Evolutionary conservation across 192 early-diverging fungal genomes (phyloP).

Genomic region (Coemansia sp.): DNA sequence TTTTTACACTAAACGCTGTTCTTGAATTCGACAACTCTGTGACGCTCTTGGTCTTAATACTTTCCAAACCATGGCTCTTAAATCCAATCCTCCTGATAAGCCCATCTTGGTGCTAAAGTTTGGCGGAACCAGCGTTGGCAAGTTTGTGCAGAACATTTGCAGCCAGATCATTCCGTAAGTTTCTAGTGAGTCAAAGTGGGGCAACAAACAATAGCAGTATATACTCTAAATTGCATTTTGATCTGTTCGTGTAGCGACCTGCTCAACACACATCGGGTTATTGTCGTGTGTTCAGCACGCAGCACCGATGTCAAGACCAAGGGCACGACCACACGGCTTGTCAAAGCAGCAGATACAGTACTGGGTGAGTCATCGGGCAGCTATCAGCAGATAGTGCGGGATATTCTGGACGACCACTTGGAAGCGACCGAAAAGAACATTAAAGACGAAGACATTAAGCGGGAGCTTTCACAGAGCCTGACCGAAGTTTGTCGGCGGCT

Average conservation of each 20-base stretch:
- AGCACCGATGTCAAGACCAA: slow-evolving; percentile 82
- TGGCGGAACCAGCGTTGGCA: slow-evolving; percentile 95
- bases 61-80: slow-evolving; percentile 8
- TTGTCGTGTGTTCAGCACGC: slow-evolving; percentile 96
- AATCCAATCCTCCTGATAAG: slow-evolving; percentile 30
- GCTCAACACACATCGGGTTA: slow-evolving; percentile 70
- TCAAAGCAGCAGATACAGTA: slow-evolving; percentile 51
- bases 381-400: slow-evolving; percentile 74
- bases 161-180: slow-evolving; percentile 83
- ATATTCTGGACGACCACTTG: slow-evolving; percentile 81
- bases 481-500: slow-evolving; percentile 76
- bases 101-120: slow-evolving; percentile 87
- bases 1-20: slow-evolving; percentile 7
- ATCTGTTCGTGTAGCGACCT: slow-evolving; percentile 52
- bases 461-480: slow-evolving; percentile 60
- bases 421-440: slow-evolving; percentile 62
- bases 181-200: neutral
- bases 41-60: neutral
- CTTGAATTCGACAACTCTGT: slow-evolving; percentile 8
- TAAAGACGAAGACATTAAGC: slow-evolving; percentile 49
- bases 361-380: slow-evolving; percentile 38
- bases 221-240: neutral
- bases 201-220: neutral
- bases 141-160: slow-evolving; percentile 69
- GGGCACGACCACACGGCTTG: slow-evolving; percentile 81